Evolutionary conservation across 768 basidiomycete species (phyloP).

Genomic region (Hericium erinaceus): DNA sequence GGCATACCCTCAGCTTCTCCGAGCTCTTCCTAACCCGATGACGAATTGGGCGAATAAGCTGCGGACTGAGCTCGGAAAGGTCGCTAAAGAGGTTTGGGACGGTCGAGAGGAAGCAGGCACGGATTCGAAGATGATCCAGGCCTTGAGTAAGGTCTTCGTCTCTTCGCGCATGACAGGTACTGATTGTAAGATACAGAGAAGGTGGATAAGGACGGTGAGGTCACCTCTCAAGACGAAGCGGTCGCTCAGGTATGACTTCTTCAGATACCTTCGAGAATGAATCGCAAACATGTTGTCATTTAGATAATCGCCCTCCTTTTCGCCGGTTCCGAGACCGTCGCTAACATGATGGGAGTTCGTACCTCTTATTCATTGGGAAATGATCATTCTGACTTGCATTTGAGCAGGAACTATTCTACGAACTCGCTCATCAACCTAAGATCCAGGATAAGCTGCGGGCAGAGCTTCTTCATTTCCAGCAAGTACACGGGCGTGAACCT

Average conservation of each 20-base stretch:
- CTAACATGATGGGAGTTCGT: slow-evolving; percentile 6
- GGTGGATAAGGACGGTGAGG: not conserved
- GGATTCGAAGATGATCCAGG: slow-evolving; percentile 6
- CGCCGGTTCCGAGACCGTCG: slow-evolving; percentile 6
- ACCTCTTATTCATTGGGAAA: not conserved
- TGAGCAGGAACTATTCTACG: slow-evolving; percentile 2
- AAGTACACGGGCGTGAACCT: not conserved
- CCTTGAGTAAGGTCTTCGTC: not conserved
- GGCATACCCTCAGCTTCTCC: slow-evolving; percentile 2
- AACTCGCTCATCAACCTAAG: not conserved
- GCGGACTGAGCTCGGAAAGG: slow-evolving; percentile 3
- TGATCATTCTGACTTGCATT: too few relatives aligned
- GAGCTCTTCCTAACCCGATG: slow-evolving; percentile 7
- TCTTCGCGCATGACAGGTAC: not conserved
- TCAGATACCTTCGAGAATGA: not conserved
- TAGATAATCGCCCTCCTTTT: slow-evolving; percentile 7
- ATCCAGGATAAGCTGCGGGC: not conserved
- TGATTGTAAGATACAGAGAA: not conserved
- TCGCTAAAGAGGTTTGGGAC: slow-evolving; percentile 7
- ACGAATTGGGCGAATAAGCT: slow-evolving; percentile 2
- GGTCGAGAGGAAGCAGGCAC: not conserved
- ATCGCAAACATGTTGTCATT: too few relatives aligned
- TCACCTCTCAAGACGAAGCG: slow-evolving; percentile 1
- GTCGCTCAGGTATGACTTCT: slow-evolving; percentile 4
- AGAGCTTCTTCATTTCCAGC: not conserved